A percentile compares a stretch with the other conserved stretches of the same genome.
phyloP scores from a whole-genome alignment of 257 asterid species.

The Gentiana macrophylla region DNA sequence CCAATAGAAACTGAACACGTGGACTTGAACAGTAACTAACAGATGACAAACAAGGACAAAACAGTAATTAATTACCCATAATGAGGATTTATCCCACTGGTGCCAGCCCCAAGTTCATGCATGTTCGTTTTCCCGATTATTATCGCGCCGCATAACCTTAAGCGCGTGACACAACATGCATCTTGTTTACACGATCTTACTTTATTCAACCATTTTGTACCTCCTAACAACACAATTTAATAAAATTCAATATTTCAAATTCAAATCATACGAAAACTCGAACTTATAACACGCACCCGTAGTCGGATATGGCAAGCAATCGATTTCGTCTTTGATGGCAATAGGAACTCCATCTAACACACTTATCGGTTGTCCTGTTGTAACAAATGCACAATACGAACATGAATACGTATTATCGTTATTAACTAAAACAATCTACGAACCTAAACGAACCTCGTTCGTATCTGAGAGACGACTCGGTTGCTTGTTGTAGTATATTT shows the following conservation, averaged over 20 bases:
- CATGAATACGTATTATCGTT: too few relatives aligned
- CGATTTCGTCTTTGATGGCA: conserved; percentile 85
- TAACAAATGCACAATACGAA: not conserved
- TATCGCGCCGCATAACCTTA: conserved; percentile 78
- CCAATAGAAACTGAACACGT: not conserved
- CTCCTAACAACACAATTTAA: conserved; percentile 34
- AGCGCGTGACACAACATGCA: conserved; percentile 62
- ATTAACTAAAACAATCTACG: too few relatives aligned
- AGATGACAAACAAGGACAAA: too few relatives aligned
- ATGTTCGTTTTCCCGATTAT: conserved; percentile 85
- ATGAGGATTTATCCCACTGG: conserved; percentile 95
- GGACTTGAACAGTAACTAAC: too few relatives aligned
- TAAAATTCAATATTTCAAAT: too few relatives aligned
- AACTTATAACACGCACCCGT: conserved; percentile 35
- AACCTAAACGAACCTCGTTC: conserved; percentile 28
- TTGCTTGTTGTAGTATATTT: conserved; percentile 66
- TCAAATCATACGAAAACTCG: too few relatives aligned
- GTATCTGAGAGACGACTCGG: conserved; percentile 57
- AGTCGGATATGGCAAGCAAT: conserved; percentile 85
- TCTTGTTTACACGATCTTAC: conserved; percentile 51
- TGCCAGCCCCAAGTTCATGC: conserved; percentile 98
- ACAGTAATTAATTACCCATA: conserved; percentile 41
- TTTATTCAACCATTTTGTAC: conserved; percentile 84
- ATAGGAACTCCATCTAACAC: conserved; percentile 79
- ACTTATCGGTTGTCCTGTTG: conserved; percentile 57